Evolutionary conservation across 108 stramenopile genomes (phyloP).

Genomic region (Conticribra guillardii): DNA sequence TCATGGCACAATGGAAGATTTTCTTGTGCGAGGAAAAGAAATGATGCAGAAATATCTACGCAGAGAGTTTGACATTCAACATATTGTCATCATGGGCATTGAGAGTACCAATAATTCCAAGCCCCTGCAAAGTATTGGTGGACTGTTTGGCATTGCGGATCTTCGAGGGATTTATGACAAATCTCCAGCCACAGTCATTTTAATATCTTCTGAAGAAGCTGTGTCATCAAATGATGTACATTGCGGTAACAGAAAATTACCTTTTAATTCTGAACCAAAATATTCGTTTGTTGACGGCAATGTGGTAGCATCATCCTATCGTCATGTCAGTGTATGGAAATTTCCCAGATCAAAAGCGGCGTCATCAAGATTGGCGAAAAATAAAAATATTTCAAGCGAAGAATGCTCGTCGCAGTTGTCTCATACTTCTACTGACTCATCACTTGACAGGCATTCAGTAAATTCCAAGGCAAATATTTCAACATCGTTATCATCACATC

Average conservation of each 20-base stretch:
- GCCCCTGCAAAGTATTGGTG: conserved; percentile 14
- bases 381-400: background rate
- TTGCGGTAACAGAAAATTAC: background rate
- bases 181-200: conserved; percentile 26
- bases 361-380: background rate
- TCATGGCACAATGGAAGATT: conserved; percentile 14
- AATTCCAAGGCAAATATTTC: too few species aligned
- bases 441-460: too few species aligned
- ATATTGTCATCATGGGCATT: conserved; percentile 20
- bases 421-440: too few species aligned
- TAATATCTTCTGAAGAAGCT: conserved; percentile 19
- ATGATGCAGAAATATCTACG: conserved; percentile 17
- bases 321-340: conserved; percentile 29
- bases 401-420: background rate
- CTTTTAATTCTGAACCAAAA: conserved; percentile 4
- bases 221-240: background rate
- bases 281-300: conserved; percentile 11
- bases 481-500: too few species aligned
- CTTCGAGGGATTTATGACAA: conserved; percentile 26
- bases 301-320: conserved; percentile 10
- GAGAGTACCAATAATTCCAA: conserved; percentile 4
- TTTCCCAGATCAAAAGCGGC: conserved; percentile 18
- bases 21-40: conserved; percentile 8
- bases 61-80: background rate
- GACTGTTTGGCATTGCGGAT: conserved; percentile 21